phyloP scores from a whole-genome alignment of 495 filamentous ascomycete species.

The Aspergillus haitiensis region DNA sequence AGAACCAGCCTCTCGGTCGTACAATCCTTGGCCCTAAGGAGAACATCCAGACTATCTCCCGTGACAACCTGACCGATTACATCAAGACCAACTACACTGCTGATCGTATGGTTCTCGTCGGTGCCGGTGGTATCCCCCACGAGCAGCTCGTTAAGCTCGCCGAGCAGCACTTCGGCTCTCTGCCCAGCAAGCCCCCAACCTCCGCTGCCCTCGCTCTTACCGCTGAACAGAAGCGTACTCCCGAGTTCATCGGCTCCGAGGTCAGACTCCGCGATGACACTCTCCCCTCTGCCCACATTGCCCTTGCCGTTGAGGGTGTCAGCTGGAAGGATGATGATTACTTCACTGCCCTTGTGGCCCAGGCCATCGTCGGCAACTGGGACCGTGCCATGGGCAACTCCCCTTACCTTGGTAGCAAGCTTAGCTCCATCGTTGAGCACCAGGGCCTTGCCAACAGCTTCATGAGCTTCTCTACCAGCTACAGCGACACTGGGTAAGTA shows the following conservation, averaged over 20 bases:
- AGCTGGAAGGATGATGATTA: slow-evolving; percentile 99
- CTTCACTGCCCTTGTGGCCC: slow-evolving; percentile 95
- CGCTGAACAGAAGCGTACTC: slow-evolving; percentile 75
- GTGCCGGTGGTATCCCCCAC: slow-evolving; percentile 92
- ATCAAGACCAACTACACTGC: slow-evolving; percentile 99
- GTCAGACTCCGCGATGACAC: slow-evolving; percentile 94
- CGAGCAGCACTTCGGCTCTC: slow-evolving; percentile 86
- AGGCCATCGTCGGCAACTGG: slow-evolving; percentile 99
- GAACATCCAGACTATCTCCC: slow-evolving; percentile 95
- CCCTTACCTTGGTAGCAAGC: slow-evolving; percentile 94
- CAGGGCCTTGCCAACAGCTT: slow-evolving; percentile 96
- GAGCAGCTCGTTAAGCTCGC: slow-evolving; percentile 90
- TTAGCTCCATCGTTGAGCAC: slow-evolving; percentile 88
- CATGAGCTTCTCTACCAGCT: slow-evolving; percentile 99
- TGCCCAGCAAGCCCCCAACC: slow-evolving; percentile 71
- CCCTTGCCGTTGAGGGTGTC: slow-evolving; percentile 98
- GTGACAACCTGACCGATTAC: slow-evolving; percentile 86
- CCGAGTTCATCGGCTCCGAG: slow-evolving; percentile 95
- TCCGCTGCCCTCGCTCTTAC: slow-evolving; percentile 62
- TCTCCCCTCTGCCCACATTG: slow-evolving; percentile 93
- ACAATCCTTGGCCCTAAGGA: slow-evolving; percentile 97
- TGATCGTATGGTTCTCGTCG: slow-evolving; percentile 98
- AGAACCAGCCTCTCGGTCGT: slow-evolving; percentile 91
- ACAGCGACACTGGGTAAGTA: slow-evolving; percentile 94
- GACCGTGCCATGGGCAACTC: slow-evolving; percentile 98